Percentiles rank a stretch among this genome's conserved stretches.
These are phyloP conservation scores for Candida anutae DNA, from an alignment of 1,139 yeast genomes.

Conservation along the genomic window DNA sequence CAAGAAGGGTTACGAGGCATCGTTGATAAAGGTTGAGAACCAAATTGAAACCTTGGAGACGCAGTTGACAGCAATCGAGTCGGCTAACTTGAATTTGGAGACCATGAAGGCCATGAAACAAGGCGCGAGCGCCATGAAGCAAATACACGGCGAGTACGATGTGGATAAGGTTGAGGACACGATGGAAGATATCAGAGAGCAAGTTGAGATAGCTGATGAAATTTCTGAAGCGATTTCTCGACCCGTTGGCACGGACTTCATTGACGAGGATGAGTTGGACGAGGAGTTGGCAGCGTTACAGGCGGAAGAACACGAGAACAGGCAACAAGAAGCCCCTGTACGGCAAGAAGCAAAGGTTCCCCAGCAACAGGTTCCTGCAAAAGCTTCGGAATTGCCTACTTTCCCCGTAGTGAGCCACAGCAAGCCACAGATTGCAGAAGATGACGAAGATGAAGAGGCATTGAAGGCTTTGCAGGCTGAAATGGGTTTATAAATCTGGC, in stretches of 20 bases:
- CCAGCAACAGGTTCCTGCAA: constrained; percentile 4
- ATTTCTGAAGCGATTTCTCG: constrained; percentile 93
- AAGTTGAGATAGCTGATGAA: constrained; percentile 90
- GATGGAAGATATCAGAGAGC: constrained; percentile 98
- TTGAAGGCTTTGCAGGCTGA: constrained; percentile 85
- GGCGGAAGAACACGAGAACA: constrained; percentile 61
- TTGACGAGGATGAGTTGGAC: constrained; percentile 74
- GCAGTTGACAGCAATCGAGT: constrained; percentile 84
- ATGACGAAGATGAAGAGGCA: constrained; percentile 88
- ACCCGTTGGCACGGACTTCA: constrained; percentile 73
- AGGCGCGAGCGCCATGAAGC: constrained; percentile 95
- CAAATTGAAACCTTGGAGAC: constrained; percentile 87
- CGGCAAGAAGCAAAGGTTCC: too few species aligned
- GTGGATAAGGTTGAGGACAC: constrained; percentile 96
- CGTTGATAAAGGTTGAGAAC: constrained; percentile 72
- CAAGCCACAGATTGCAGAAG: constrained; percentile 33
- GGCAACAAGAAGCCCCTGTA: constrained; percentile 7
- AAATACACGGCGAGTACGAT: constrained; percentile 89
- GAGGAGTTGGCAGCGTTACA: constrained; percentile 88
- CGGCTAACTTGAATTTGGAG: constrained; percentile 92
- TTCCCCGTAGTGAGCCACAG: constrained; percentile 40
- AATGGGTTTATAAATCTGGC: constrained; percentile 87
- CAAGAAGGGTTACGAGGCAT: constrained; percentile 74
- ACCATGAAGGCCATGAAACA: constrained; percentile 99
- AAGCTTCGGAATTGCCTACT: constrained; percentile 29